Evolutionary conservation across 2,329 filamentous ascomycete genomes (phyloP), one percentile per base, ranked within the genome.

Genomic region (Huntiella savannae): DNA sequence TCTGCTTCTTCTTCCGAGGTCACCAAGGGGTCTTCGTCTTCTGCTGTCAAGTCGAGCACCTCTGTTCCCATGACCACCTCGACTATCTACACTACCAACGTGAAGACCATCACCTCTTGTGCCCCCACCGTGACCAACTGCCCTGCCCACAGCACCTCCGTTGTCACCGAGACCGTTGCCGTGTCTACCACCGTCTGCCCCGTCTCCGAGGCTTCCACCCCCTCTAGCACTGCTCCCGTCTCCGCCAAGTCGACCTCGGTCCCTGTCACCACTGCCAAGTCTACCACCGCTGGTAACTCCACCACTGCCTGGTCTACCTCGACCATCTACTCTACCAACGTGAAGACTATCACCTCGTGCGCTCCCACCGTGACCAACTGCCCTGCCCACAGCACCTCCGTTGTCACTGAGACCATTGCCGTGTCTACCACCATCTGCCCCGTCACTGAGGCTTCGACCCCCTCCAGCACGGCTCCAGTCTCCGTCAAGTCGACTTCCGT

Each of bases 81-180:
- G 46, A 62, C 61, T 15, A 56, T 66, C 45, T 65, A 58, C 55
- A 59, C 60, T 40, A 65, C 61, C 15, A 53, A 53, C 12, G 55
- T 52, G 62, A 69, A 51, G 19, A 77, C 72, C 52, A 63, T 75
- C 58, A 74, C 68, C 54, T 68, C 68, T 35, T 76, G 71, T 58
- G 65, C 63, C 42, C 61, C 71, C n/a, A 55, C 55, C 8, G 57
- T 64, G 3, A 56, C 55, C 33, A 55, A 63, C 59, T 65, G 62
- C 54, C 61, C 63, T 8, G 57, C 50, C 1, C 57, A 57, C 54
- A 55, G 55, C 33, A 53, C 56, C 38, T 54, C 59, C 35, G 57
- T 64, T 35, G 60, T 59, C 8, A 66, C 64, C 3, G 58, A 63
- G 51, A 58, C 59, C 49, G 4, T 5, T 28, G 10, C 45, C 33